Percentiles rank a stretch among this genome's conserved stretches.
Evolutionary conservation across 2,329 filamentous ascomycete species (phyloP).

Genomic region (Diplodia intermedia): DNA sequence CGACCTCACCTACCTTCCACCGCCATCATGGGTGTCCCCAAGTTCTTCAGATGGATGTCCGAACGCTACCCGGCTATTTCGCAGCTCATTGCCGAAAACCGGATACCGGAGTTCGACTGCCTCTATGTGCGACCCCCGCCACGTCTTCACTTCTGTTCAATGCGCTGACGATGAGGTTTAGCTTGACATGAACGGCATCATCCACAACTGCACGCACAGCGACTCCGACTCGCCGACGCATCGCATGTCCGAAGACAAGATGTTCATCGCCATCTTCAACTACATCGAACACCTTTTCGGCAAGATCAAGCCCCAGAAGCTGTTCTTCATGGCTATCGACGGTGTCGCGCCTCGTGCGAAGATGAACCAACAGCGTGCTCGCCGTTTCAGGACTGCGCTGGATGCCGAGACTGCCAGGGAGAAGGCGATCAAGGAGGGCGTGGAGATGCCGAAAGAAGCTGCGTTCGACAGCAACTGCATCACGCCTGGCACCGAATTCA

Average conservation of each 20-base stretch:
- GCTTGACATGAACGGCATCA: constrained; percentile 99
- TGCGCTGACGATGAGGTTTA: constrained; percentile 41
- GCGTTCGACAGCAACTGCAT: constrained; percentile 99
- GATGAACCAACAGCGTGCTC: constrained; percentile 98
- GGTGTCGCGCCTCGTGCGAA: constrained; percentile 97
- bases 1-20: constrained; percentile 8
- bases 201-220: constrained; percentile 99
- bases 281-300: constrained; percentile 99
- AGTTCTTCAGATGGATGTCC: constrained; percentile 99
- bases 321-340: constrained; percentile 99
- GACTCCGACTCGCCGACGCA: constrained; percentile 91
- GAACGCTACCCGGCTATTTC: constrained; percentile 99
- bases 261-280: constrained; percentile 99
- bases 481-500: constrained; percentile 95
- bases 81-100: constrained; percentile 96
- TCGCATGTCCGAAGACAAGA: constrained; percentile 94
- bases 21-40: constrained; percentile 73
- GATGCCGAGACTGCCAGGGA: constrained; percentile 90
- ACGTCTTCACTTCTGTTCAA: not conserved
- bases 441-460: constrained; percentile 93
- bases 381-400: constrained; percentile 91
- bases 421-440: constrained; percentile 86
- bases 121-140: constrained; percentile 70
- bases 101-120: constrained; percentile 98
- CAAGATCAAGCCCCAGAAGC: constrained; percentile 97